Evolutionary conservation across 1,139 yeast genomes (phyloP), one percentile per base, ranked within the genome.

Genomic region (Arxiozyma telluris): DNA sequence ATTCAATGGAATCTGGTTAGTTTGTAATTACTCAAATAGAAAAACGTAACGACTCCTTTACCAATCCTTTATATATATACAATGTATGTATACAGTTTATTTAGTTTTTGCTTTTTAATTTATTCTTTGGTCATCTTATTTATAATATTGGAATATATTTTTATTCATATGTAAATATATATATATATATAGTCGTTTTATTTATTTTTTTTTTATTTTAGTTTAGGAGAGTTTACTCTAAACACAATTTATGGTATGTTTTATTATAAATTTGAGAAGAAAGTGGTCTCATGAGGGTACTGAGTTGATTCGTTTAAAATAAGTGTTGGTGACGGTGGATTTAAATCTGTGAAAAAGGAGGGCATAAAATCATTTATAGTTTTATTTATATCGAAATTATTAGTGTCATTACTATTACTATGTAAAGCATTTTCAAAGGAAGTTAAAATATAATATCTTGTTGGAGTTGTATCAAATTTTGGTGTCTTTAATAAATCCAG

Each of bases 401-500:
- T 2, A 34, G 4, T 34, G 12, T 11, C 12, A 34, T 1, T 34
- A 34, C 12, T 34, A 34, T 30, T 46, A 20, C 17, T 41, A 6
- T 46, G 41, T 4, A 38, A 17, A 34, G 20, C n/a, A 11, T 41
- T 22, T 17, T 46, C 49, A 34, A 46, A 15, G 15, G 25, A 4
- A 47, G 23, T 41, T 27, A 48, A 43, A 38, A 47, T 52, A 8
- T 50, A 41, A 27, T 44, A 45, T 17, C 42, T 47, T 7, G 49
- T 47, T 23, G 54, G 45, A 17, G 44, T 39, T 21, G 55, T 50
- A n/a, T 53, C 52, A 42, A 56, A 56, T 45, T 50, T 52, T 22
- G 59, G 55, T 27, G 57, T 56, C 25, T 50, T 50, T 41, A 54
- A 41, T 15, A 54, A 30, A 43, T 54, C 57, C 5, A 54, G 44